Conservation (phyloP, 495 filamentous ascomycete genomes). For the Aspergillus diversus region DNA sequence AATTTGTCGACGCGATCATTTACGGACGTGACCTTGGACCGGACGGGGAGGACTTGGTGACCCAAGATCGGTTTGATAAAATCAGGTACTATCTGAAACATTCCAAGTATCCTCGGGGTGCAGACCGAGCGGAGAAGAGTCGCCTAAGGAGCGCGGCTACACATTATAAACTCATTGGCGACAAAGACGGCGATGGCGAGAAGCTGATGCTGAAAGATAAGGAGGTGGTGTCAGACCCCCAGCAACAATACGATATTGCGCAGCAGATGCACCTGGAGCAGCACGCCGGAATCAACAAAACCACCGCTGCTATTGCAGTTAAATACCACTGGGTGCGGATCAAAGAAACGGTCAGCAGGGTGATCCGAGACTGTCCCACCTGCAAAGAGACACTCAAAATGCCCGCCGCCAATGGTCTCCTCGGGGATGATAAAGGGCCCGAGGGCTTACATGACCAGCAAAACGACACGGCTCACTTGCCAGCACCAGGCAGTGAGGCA, state of each 20-base stretch:
- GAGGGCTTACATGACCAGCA: conserved; percentile 25
- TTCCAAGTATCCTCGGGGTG: conserved; percentile 88
- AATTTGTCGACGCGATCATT: conserved; percentile 92
- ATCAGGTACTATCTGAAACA: conserved; percentile 97
- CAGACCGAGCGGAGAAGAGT: conserved; percentile 94
- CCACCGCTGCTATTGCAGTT: conserved; percentile 90
- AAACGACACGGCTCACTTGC: conserved; percentile 13
- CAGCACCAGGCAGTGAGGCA: conserved; percentile 19
- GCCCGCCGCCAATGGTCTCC: conserved; percentile 39
- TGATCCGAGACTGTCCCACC: conserved; percentile 88
- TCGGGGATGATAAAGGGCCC: conserved; percentile 31
- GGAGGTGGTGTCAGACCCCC: conserved; percentile 90
- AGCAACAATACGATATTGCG: conserved; percentile 90
- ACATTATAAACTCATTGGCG: conserved; percentile 79
- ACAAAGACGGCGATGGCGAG: conserved; percentile 59
- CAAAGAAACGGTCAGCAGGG: conserved; percentile 93
- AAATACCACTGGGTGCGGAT: conserved; percentile 98
- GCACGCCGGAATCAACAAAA: conserved; percentile 99
- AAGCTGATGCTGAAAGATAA: conserved; percentile 96
- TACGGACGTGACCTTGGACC: conserved; percentile 85
- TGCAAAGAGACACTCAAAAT: conserved; percentile 81
- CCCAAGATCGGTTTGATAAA: conserved; percentile 97
- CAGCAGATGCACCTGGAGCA: conserved; percentile 69
- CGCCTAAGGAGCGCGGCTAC: conserved; percentile 90
- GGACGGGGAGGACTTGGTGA: conserved; percentile 83